Conservation (phyloP, 2,329 filamentous ascomycete genomes). For the Arachnomyces sp. region DNA sequence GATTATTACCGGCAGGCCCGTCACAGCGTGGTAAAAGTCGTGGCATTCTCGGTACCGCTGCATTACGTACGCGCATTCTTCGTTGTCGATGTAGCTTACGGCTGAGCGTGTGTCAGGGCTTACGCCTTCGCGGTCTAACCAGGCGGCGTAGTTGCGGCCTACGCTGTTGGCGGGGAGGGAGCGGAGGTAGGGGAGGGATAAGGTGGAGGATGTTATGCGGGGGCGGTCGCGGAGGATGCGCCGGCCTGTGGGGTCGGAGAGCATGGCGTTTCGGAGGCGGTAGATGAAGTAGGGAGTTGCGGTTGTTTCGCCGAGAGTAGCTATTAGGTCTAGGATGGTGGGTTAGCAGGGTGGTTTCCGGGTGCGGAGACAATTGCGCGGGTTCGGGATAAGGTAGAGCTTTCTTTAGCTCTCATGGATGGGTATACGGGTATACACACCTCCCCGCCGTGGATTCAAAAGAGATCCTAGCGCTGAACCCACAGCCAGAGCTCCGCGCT, state of each 20-base stretch:
- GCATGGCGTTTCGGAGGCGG: slow-evolving; percentile 86
- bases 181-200: slow-evolving; percentile 63
- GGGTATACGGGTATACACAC: slow-evolving; percentile 33
- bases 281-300: slow-evolving; percentile 92
- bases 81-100: slow-evolving; percentile 88
- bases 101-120: slow-evolving; percentile 75
- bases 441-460: slow-evolving; percentile 70
- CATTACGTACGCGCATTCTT: slow-evolving; percentile 97
- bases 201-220: slow-evolving; percentile 66
- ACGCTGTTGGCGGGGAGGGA: slow-evolving; percentile 63
- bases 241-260: slow-evolving; percentile 70
- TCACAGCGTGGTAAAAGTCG: slow-evolving; percentile 95
- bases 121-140: slow-evolving; percentile 92
- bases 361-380: no score
- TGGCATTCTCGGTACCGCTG: slow-evolving; percentile 95
- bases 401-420: no score
- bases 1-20: slow-evolving; percentile 79
- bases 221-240: slow-evolving; percentile 86
- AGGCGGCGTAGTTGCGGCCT: slow-evolving; percentile 72
- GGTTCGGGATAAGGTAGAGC: not conserved
- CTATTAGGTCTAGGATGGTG: slow-evolving; percentile 66
- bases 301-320: slow-evolving; percentile 86
- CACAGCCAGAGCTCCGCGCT: slow-evolving; percentile 62
- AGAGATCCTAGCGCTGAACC: slow-evolving; percentile 54
- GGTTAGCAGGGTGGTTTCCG: not conserved